These are phyloP conservation scores for Caulochytrium protostelioides DNA, from an alignment of 371 early-diverging fungal species.

Conservation along the genomic window DNA sequence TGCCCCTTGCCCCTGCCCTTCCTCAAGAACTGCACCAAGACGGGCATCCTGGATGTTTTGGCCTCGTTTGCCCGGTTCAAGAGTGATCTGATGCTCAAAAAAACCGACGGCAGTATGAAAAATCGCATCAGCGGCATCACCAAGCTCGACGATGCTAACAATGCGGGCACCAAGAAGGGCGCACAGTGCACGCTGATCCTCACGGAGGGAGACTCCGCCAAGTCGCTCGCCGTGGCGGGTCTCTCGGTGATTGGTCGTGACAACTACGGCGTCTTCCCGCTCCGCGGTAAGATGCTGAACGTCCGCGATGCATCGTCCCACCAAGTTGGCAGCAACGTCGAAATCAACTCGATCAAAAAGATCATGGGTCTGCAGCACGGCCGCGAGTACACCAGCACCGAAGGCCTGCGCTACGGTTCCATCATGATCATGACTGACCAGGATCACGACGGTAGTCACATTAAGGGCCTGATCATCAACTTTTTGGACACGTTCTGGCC, in stretches of 20 bases:
- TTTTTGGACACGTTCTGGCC: conserved; percentile 97
- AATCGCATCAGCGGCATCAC: conserved; percentile 60
- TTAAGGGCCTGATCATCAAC: conserved; percentile 98
- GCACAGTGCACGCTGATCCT: conserved; percentile 87
- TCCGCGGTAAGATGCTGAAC: conserved; percentile 96
- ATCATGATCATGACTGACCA: conserved; percentile 99
- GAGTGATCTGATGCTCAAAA: conserved; percentile 68
- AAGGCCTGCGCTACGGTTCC: conserved; percentile 82
- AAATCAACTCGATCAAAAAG: conserved; percentile 81
- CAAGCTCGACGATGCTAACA: conserved; percentile 96
- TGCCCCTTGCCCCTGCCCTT: conserved; percentile 65
- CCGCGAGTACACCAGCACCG: conserved; percentile 47
- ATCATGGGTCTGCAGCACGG: conserved; percentile 94
- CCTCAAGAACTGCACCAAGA: conserved; percentile 37
- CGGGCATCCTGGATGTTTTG: background rate
- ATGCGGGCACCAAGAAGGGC: conserved; percentile 68
- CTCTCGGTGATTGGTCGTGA: conserved; percentile 87
- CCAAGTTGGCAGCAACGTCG: conserved; percentile 69
- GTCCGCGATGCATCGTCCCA: conserved; percentile 79
- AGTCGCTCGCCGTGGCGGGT: conserved; percentile 86
- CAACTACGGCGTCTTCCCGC: conserved; percentile 91
- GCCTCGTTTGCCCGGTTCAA: conserved; percentile 49
- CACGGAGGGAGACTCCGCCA: conserved; percentile 99
- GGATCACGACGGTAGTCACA: conserved; percentile 99
- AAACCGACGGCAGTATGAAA: conserved; percentile 73